Evolutionary conservation across 1,284 basidiomycete genomes (phyloP).

Genomic region (Somion occarium): DNA sequence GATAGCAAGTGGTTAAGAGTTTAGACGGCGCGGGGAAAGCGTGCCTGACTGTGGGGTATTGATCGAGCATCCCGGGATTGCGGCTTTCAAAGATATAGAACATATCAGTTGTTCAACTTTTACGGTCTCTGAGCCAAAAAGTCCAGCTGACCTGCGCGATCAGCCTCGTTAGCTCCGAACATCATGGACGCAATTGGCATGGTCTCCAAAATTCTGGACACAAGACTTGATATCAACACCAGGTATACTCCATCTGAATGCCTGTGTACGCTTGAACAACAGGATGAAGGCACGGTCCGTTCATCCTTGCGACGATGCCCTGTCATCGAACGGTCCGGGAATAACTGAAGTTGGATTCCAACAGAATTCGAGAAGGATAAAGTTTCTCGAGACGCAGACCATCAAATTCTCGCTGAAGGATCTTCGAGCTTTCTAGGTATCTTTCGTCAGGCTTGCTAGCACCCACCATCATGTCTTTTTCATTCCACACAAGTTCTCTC

Average conservation of each 20-base stretch:
- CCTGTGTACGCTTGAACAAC: too few species aligned
- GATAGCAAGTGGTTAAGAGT: too few species aligned
- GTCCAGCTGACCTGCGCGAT: too few species aligned
- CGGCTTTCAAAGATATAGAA: not conserved
- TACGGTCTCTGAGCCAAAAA: too few species aligned
- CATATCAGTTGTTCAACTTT: too few species aligned
- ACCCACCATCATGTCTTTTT: not conserved
- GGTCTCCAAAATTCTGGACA: too few species aligned
- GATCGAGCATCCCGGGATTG: not conserved
- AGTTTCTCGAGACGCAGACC: not conserved
- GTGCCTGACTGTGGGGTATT: constrained; percentile 1
- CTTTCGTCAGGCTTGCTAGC: not conserved
- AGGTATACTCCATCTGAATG: too few species aligned
- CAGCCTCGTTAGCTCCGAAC: too few species aligned
- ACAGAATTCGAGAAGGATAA: not conserved
- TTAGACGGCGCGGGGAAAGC: not conserved
- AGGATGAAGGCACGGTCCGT: not conserved
- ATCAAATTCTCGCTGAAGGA: not conserved
- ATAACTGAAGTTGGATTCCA: not conserved
- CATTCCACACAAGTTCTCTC: not conserved
- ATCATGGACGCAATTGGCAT: too few species aligned
- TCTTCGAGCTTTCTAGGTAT: not conserved
- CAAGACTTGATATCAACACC: not conserved
- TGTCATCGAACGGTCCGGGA: not conserved
- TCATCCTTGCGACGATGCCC: not conserved